A percentile compares a stretch with the other conserved stretches of the same genome.
Conservation (phyloP, 805 yeast genomes). For the Candida dajiaensis region DNA sequence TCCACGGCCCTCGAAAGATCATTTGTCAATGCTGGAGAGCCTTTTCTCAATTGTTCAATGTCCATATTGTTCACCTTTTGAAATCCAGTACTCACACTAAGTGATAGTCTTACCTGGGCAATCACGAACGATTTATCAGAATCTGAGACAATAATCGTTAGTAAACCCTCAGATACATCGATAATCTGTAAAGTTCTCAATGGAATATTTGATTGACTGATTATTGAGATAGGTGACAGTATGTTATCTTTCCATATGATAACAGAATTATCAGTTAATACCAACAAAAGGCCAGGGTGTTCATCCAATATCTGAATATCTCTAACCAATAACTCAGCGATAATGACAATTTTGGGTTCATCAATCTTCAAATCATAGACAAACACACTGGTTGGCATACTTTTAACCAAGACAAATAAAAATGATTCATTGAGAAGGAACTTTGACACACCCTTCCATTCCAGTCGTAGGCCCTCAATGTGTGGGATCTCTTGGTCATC, state of each 20-base stretch:
- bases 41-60: conserved; percentile 11
- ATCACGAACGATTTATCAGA: conserved; percentile 4
- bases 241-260: conserved; percentile 4
- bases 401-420: conserved; percentile 2
- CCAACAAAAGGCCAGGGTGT: not conserved
- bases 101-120: not conserved
- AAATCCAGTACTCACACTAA: not conserved
- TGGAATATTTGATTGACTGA: not conserved
- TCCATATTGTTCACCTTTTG: conserved; percentile 12
- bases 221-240: not conserved
- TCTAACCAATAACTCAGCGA: conserved; percentile 7
- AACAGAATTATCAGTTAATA: conserved; percentile 9
- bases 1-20: conserved; percentile 15
- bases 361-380: conserved; percentile 6
- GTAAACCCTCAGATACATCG: not conserved
- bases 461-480: not conserved
- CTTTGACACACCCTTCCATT: conserved; percentile 5
- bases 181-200: conserved; percentile 8
- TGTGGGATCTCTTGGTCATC: conserved; percentile 6
- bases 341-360: conserved; percentile 5
- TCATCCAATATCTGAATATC: conserved; percentile 3
- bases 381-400: conserved; percentile 15
- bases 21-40: conserved; percentile 14
- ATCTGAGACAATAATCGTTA: conserved; percentile 6
- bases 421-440: not conserved